Evolutionary conservation across 1,139 yeast species (phyloP).

Genomic region (Blastobotrys capitulatus): DNA sequence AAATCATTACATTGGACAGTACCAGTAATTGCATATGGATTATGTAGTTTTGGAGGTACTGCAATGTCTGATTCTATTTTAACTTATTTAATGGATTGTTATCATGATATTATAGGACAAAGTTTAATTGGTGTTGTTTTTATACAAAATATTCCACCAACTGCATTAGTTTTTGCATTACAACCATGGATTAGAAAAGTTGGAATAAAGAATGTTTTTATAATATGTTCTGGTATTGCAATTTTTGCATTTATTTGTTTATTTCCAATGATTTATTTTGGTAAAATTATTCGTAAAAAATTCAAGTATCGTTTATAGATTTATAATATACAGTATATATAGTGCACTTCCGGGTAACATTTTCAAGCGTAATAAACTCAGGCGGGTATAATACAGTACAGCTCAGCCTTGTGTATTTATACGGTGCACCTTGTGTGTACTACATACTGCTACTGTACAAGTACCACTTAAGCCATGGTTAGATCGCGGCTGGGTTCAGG

Average conservation of each 20-base stretch:
- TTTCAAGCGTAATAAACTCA: no score
- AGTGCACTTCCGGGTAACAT: conserved; percentile 2
- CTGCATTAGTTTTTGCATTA: conserved; percentile 14
- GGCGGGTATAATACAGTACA: no score
- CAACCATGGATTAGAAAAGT: conserved; percentile 16
- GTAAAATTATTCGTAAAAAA: conserved; percentile 3
- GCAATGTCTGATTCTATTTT: conserved; percentile 14
- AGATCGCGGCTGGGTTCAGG: no score
- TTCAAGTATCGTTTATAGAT: not conserved
- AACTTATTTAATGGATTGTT: conserved; percentile 17
- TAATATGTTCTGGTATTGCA: conserved; percentile 12
- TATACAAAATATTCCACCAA: conserved; percentile 19
- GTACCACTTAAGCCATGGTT: no score
- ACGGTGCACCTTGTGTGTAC: no score
- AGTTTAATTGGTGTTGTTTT: conserved; percentile 17
- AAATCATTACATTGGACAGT: conserved; percentile 13
- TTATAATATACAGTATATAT: not conserved
- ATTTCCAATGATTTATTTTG: conserved; percentile 11
- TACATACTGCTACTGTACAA: no score
- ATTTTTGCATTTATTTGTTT: conserved; percentile 8
- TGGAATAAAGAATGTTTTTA: conserved; percentile 15
- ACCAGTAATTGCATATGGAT: conserved; percentile 17
- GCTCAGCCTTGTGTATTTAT: no score
- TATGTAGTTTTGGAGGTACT: conserved; percentile 16
- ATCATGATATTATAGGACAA: conserved; percentile 16